Evolutionary conservation across 805 yeast species (phyloP).

Genomic region (Komagataella ulmi): DNA sequence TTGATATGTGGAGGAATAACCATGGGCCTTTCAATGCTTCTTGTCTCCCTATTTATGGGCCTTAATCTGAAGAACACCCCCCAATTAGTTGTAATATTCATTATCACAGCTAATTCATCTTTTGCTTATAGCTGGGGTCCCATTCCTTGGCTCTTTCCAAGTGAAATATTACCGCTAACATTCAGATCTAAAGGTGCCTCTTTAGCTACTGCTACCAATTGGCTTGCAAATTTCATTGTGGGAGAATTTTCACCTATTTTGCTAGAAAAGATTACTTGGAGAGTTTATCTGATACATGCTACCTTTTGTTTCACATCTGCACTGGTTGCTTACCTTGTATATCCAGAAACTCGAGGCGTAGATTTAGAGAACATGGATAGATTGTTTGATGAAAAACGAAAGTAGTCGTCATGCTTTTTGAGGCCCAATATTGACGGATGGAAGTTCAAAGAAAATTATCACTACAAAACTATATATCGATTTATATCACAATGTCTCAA

Average conservation of each 20-base stretch:
- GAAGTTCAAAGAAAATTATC: neutral
- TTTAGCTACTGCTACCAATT: slow-evolving; percentile 75
- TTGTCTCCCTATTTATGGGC: slow-evolving; percentile 49
- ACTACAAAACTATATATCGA: neutral
- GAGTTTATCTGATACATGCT: slow-evolving; percentile 69
- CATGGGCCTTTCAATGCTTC: slow-evolving; percentile 56
- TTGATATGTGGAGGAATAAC: slow-evolving; percentile 60
- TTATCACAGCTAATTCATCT: slow-evolving; percentile 64
- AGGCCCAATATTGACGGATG: neutral
- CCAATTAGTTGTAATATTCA: slow-evolving; percentile 55
- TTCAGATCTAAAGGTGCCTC: slow-evolving; percentile 84
- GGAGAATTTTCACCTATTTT: slow-evolving; percentile 86
- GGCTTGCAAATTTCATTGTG: slow-evolving; percentile 82
- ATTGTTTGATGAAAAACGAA: slow-evolving; percentile 18
- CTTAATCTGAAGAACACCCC: slow-evolving; percentile 44
- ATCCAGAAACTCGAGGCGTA: slow-evolving; percentile 32
- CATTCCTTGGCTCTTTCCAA: slow-evolving; percentile 75
- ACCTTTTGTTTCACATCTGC: slow-evolving; percentile 38
- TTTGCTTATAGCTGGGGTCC: slow-evolving; percentile 92
- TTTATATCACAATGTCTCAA: neutral
- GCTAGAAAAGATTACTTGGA: slow-evolving; percentile 66
- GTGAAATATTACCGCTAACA: slow-evolving; percentile 70
- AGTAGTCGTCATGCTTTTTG: neutral
- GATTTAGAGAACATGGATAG: slow-evolving; percentile 31
- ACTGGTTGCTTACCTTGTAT: slow-evolving; percentile 23